phyloP scores from a whole-genome alignment of 164 flowering plant species.

The Annona cherimola region DNA sequence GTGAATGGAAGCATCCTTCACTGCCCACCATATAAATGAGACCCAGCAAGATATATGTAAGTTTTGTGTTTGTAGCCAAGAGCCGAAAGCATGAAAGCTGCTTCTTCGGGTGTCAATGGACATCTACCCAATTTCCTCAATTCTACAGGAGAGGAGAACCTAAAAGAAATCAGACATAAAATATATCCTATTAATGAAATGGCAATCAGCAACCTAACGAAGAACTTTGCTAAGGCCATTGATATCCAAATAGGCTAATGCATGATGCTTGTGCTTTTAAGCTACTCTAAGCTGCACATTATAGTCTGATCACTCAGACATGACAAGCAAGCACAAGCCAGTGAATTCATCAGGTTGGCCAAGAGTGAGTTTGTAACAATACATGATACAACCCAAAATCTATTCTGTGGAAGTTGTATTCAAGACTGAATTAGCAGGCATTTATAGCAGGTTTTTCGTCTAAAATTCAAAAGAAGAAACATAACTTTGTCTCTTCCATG shows the following conservation, averaged over 20 bases:
- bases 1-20: conserved; percentile 68
- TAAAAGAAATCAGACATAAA: conserved; percentile 23
- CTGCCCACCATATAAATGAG: conserved; percentile 72
- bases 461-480: conserved; percentile 5
- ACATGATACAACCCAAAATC: not conserved
- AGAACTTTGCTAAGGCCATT: not conserved
- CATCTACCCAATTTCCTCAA: conserved; percentile 74
- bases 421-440: not conserved
- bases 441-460: not conserved
- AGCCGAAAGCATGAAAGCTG: conserved; percentile 80
- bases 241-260: no score
- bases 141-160: conserved; percentile 54
- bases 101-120: conserved; percentile 97
- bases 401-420: not conserved
- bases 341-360: not conserved
- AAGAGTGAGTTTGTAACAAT: no score
- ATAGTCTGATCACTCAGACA: not conserved
- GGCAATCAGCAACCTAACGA: not conserved
- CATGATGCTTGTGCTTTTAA: no score
- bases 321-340: no score
- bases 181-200: not conserved
- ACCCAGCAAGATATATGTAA: conserved; percentile 83
- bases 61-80: conserved; percentile 63
- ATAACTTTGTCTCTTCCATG: conserved; percentile 53
- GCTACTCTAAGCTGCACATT: not conserved